A percentile compares a stretch with the other conserved stretches of the same genome.
These are phyloP conservation scores for Colletotrichum liriopes DNA, from an alignment of 2,329 filamentous ascomycete genomes.

Conservation along the genomic window DNA sequence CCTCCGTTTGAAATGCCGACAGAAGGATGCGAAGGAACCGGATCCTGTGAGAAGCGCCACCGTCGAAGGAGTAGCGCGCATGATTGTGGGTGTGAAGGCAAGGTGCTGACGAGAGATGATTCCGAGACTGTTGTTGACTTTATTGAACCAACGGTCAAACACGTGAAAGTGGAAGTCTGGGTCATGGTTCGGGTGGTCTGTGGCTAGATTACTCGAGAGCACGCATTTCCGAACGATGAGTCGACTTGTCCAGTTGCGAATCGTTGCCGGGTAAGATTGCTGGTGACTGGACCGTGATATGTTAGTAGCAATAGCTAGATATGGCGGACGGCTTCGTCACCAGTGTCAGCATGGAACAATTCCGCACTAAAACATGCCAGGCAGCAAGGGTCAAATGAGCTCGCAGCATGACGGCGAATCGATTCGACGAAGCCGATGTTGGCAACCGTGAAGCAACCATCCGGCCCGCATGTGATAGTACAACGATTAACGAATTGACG, in stretches of 20 bases:
- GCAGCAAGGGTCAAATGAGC: not conserved
- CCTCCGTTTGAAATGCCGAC: conserved; percentile 12
- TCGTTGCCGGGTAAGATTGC: not conserved
- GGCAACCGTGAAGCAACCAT: conserved; percentile 2
- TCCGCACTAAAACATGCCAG: not conserved
- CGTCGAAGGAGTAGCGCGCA: not conserved
- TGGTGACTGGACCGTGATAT: not conserved
- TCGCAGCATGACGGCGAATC: not conserved
- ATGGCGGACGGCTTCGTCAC: not conserved
- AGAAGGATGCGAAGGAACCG: conserved; percentile 16
- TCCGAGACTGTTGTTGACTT: not conserved
- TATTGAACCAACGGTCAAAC: not conserved
- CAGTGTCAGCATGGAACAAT: not conserved
- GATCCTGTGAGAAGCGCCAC: conserved; percentile 11
- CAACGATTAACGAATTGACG: not conserved
- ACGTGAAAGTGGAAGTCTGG: not conserved
- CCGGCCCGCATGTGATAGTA: conserved; percentile 17
- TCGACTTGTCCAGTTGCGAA: not conserved
- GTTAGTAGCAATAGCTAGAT: not conserved
- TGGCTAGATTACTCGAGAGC: not conserved
- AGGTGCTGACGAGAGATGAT: conserved; percentile 27
- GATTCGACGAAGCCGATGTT: not conserved
- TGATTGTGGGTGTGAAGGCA: conserved; percentile 7
- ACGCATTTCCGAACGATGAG: not conserved
- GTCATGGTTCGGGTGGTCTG: no score